A percentile compares a stretch with the other conserved stretches of the same genome.
These are phyloP conservation scores for Firmiana major DNA, from an alignment of 345 rosid genomes.

Conservation along the genomic window DNA sequence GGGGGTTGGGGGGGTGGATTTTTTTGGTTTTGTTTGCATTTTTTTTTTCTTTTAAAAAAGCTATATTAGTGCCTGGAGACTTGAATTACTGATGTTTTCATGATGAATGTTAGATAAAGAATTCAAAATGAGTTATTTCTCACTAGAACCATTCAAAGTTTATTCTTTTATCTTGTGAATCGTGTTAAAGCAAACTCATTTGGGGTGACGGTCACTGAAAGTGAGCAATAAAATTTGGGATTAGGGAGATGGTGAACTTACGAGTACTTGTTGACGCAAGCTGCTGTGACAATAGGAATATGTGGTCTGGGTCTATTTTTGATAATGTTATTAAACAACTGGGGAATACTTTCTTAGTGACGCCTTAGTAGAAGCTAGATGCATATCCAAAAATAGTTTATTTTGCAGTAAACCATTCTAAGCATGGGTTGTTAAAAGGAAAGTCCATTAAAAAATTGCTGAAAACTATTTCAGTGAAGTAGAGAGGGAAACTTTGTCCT, in stretches of 20 bases:
- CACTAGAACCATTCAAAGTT: background rate
- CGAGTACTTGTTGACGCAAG: background rate
- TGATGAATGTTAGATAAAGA: background rate
- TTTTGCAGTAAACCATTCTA: background rate
- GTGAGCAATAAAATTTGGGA: background rate
- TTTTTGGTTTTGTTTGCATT: background rate
- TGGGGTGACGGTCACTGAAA: background rate
- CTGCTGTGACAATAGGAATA: background rate
- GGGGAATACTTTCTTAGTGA: background rate
- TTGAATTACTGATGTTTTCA: background rate
- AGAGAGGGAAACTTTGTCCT: background rate
- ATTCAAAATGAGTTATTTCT: background rate
- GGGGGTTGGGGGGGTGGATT: no score
- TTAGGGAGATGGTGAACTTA: background rate
- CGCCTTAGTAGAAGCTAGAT: background rate
- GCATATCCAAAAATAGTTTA: background rate
- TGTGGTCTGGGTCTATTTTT: background rate
- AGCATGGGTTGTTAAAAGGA: background rate
- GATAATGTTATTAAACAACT: background rate
- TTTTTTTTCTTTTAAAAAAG: background rate
- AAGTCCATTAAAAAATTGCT: background rate
- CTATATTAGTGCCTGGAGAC: constrained; percentile 7
- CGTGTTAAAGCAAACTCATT: background rate
- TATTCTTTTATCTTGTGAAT: background rate
- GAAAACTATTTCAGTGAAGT: background rate